Evolutionary conservation across 2,329 filamentous ascomycete genomes (phyloP).

Genomic region (Xylaria sp.): DNA sequence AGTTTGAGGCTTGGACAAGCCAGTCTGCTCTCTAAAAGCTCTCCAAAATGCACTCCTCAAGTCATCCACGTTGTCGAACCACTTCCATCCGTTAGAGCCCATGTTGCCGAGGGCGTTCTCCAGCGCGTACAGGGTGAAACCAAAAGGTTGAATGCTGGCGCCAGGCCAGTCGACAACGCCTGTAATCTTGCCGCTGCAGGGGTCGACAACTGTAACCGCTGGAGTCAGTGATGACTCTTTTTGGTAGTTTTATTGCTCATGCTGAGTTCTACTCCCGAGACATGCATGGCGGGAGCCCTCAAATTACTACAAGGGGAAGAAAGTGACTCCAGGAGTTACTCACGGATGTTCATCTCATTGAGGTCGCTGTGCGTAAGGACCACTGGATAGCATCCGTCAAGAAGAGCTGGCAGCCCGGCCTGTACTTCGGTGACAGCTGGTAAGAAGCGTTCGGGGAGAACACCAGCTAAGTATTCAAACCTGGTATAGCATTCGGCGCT

Average conservation of each 20-base stretch:
- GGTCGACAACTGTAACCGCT: too few relatives aligned
- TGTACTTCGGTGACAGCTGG: too few relatives aligned
- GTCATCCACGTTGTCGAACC: conserved; percentile 9
- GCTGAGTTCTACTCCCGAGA: too few relatives aligned
- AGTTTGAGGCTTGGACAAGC: too few relatives aligned
- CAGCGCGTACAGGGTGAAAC: conserved; percentile 35
- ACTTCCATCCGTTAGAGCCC: conserved; percentile 22
- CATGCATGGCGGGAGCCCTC: too few relatives aligned
- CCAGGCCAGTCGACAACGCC: conserved; percentile 29
- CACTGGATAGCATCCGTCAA: not conserved
- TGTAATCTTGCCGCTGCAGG: conserved; percentile 20
- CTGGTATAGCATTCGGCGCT: conserved; percentile 1
- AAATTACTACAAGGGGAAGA: too few relatives aligned
- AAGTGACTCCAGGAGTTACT: too few relatives aligned
- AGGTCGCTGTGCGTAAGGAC: conserved; percentile 23
- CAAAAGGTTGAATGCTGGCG: conserved; percentile 24
- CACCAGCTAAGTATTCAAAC: not conserved
- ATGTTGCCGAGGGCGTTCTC: conserved; percentile 24
- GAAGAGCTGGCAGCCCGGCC: conserved; percentile 8
- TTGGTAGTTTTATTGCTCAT: too few relatives aligned
- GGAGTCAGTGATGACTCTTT: too few relatives aligned
- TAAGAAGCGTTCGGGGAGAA: conserved; percentile 11
- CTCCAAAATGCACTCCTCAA: conserved; percentile 8
- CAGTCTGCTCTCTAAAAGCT: too few relatives aligned
- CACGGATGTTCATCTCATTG: conserved; percentile 26